Evolutionary conservation across 768 basidiomycete genomes (phyloP).

Genomic region (Candolleomyces aberdarensis): DNA sequence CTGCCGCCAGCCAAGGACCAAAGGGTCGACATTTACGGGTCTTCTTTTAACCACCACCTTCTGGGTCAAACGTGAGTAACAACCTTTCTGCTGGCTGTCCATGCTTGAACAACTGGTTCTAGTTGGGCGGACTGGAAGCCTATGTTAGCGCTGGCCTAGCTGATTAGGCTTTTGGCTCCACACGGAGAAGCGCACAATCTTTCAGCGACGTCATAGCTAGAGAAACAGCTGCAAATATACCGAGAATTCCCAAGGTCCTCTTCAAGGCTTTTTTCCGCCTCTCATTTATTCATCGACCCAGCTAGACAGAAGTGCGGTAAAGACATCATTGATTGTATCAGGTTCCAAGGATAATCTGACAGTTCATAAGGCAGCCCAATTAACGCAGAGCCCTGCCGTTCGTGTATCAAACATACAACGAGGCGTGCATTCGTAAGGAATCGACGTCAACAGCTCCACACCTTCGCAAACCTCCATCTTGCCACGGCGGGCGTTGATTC

Average conservation of each 20-base stretch:
- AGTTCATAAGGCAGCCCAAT: background rate
- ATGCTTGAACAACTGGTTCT: too few species aligned
- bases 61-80: background rate
- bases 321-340: background rate
- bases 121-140: too few species aligned
- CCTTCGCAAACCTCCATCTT: background rate
- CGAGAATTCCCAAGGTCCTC: background rate
- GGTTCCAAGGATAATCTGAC: background rate
- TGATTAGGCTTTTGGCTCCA: background rate
- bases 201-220: constrained; percentile 17
- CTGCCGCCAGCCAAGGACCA: background rate
- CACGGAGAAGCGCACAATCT: background rate
- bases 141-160: too few species aligned
- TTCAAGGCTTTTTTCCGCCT: background rate
- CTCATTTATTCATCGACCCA: too few species aligned
- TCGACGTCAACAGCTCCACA: constrained; percentile 12
- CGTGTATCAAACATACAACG: background rate
- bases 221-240: background rate
- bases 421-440: constrained; percentile 11
- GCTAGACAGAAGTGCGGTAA: background rate
- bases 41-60: background rate
- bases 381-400: background rate
- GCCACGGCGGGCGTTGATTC: too few species aligned
- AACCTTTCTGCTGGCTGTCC: too few species aligned
- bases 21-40: background rate